A percentile compares a stretch with the other conserved stretches of the same genome.
Conservation (phyloP, 352 stramenopile species). For the Phytophthora sojae region DNA sequence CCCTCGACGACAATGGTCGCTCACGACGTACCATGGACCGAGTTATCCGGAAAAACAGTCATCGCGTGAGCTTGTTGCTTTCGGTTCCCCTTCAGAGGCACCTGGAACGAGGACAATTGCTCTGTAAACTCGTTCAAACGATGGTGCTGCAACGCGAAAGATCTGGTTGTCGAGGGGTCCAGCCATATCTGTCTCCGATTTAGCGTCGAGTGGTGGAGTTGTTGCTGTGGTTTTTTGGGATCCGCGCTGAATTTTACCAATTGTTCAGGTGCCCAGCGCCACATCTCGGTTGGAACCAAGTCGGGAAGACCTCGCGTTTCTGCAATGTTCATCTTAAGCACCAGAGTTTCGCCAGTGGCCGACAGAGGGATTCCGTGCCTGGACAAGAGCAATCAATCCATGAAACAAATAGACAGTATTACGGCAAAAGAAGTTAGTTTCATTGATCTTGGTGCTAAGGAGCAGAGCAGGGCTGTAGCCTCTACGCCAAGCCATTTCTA, state of each 20-base stretch:
- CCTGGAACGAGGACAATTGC: constrained; percentile 68
- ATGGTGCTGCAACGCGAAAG: constrained; percentile 64
- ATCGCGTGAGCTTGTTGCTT: constrained; percentile 67
- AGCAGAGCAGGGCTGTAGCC: not conserved
- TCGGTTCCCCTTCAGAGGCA: constrained; percentile 63
- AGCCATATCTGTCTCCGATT: constrained; percentile 65
- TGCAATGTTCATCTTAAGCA: constrained; percentile 55
- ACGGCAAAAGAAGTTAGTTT: constrained; percentile 14
- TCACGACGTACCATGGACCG: constrained; percentile 57
- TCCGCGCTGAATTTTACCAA: constrained; percentile 9
- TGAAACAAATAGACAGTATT: constrained; percentile 8
- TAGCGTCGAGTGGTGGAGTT: constrained; percentile 44
- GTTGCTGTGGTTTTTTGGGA: constrained; percentile 10
- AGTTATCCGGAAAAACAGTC: constrained; percentile 63
- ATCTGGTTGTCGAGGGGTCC: constrained; percentile 64
- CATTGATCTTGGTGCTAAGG: not conserved
- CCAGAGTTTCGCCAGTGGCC: constrained; percentile 36
- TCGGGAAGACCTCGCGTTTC: constrained; percentile 47
- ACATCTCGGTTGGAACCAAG: constrained; percentile 43
- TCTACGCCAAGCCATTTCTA: constrained; percentile 38
- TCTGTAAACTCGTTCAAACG: constrained; percentile 69
- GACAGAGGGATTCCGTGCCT: constrained; percentile 76
- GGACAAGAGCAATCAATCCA: not conserved
- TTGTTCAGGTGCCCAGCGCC: constrained; percentile 30
- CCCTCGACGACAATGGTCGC: not conserved